Conservation (phyloP, 1,139 yeast species). For the Debaryomyces udenii region DNA sequence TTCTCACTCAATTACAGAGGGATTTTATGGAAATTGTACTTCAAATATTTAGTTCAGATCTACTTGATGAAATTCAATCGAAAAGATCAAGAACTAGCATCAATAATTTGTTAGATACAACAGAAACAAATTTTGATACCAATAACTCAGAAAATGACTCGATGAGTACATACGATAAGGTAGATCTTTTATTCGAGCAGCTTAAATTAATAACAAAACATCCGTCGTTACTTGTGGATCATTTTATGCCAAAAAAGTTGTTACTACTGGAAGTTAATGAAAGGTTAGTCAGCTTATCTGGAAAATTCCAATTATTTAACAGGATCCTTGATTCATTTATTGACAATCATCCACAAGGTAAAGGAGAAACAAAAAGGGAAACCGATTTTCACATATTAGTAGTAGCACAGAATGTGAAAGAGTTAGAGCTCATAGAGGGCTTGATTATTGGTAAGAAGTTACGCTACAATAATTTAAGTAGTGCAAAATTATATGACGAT, state of each 20-base stretch:
- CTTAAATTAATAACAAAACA: constrained; percentile 57
- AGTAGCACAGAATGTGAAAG: constrained; percentile 65
- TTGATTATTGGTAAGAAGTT: constrained; percentile 62
- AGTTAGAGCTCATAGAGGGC: constrained; percentile 71
- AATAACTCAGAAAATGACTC: constrained; percentile 11
- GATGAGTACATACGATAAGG: constrained; percentile 16
- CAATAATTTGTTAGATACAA: constrained; percentile 36
- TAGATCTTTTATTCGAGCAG: constrained; percentile 50
- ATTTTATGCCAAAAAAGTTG: constrained; percentile 70
- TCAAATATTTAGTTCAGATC: constrained; percentile 51
- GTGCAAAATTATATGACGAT: constrained; percentile 58
- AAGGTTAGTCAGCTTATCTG: constrained; percentile 54
- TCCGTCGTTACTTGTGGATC: constrained; percentile 72
- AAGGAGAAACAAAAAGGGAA: constrained; percentile 12
- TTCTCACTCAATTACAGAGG: constrained; percentile 55
- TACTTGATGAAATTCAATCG: constrained; percentile 33
- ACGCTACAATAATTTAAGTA: constrained; percentile 61
- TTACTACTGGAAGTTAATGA: constrained; percentile 66
- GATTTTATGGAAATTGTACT: constrained; percentile 58
- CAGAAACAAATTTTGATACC: constrained; percentile 15
- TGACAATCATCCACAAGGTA: constrained; percentile 15
- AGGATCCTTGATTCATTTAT: constrained; percentile 44
- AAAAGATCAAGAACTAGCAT: constrained; percentile 37
- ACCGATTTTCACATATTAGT: constrained; percentile 42
- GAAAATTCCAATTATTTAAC: constrained; percentile 60